A percentile compares a stretch with the other conserved stretches of the same genome.
Conservation (phyloP, 2,329 filamentous ascomycete species). For the Diaporthe helianthi region DNA sequence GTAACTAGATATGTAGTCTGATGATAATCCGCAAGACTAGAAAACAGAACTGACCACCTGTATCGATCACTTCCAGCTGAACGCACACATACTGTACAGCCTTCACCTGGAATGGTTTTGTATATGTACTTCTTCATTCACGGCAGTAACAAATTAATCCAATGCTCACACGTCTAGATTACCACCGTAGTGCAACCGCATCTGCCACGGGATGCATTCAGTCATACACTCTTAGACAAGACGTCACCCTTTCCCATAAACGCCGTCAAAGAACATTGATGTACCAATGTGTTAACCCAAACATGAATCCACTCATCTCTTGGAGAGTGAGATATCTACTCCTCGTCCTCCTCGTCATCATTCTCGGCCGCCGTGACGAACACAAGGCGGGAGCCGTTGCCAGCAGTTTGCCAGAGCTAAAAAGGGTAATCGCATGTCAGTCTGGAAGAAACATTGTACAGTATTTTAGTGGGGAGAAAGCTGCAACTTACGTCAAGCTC, state of each 20-base stretch:
- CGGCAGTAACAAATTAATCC: neutral
- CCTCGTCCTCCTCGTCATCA: slow-evolving; percentile 58
- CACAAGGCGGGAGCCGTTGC: slow-evolving; percentile 72
- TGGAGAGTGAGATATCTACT: slow-evolving; percentile 24
- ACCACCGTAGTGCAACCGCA: slow-evolving; percentile 12
- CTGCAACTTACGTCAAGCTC: slow-evolving; percentile 79
- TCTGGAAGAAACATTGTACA: neutral
- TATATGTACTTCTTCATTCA: neutral
- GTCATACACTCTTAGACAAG: slow-evolving; percentile 2
- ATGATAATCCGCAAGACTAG: neutral
- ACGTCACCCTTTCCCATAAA: slow-evolving; percentile 35
- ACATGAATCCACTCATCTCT: neutral
- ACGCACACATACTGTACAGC: no score
- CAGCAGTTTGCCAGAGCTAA: slow-evolving; percentile 81
- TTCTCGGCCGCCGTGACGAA: slow-evolving; percentile 70
- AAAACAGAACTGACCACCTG: no score
- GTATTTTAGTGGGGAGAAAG: neutral
- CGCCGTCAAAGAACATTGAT: slow-evolving; percentile 39
- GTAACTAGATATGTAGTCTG: no score
- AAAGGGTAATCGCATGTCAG: slow-evolving; percentile 46
- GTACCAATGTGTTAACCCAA: slow-evolving; percentile 33
- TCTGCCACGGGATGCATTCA: slow-evolving; percentile 4
- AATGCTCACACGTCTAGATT: slow-evolving; percentile 31
- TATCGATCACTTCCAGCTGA: no score
- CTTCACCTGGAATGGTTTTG: neutral